phyloP scores from a whole-genome alignment of 2,329 filamentous ascomycete species.

The Cercospora berteroae region DNA sequence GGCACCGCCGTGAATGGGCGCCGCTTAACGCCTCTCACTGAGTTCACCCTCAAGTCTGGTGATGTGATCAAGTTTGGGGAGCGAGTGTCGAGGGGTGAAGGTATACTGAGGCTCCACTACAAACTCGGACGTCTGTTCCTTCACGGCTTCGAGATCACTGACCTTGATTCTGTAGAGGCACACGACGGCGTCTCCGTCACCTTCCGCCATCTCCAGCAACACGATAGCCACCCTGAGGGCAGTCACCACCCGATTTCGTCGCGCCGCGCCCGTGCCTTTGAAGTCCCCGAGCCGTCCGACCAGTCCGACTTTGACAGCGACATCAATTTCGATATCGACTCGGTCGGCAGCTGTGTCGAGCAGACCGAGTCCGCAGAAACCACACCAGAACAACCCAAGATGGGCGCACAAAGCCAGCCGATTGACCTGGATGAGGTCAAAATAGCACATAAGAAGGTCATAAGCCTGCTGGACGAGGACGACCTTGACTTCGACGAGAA shows the following conservation, averaged over 20 bases:
- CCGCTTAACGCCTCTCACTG: conserved; percentile 22
- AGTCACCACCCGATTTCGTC: conserved; percentile 8
- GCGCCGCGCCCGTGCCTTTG: conserved; percentile 20
- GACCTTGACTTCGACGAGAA: conserved; percentile 20
- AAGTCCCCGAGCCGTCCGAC: conserved; percentile 26
- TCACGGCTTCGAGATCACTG: background rate
- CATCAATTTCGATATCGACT: conserved; percentile 25
- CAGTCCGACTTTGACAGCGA: conserved; percentile 29
- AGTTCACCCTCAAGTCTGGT: conserved; percentile 25
- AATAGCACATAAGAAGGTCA: conserved; percentile 9
- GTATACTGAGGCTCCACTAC: conserved; percentile 20
- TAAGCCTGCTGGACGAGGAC: conserved; percentile 27
- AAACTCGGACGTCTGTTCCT: background rate
- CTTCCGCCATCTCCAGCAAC: conserved; percentile 19
- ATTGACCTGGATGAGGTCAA: conserved; percentile 23
- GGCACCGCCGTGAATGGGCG: conserved; percentile 38
- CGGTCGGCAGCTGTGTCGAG: conserved; percentile 16
- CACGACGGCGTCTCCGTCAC: conserved; percentile 33
- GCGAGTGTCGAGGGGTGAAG: conserved; percentile 29
- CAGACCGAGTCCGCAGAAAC: conserved; percentile 31
- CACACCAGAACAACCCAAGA: conserved; percentile 30
- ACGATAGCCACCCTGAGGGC: conserved; percentile 5
- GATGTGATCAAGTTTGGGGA: conserved; percentile 38
- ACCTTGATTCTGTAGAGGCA: conserved; percentile 21
- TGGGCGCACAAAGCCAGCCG: conserved; percentile 28